These are phyloP conservation scores for Ustilago sp. DNA, from an alignment of 1,284 basidiomycete species.

Conservation along the genomic window DNA sequence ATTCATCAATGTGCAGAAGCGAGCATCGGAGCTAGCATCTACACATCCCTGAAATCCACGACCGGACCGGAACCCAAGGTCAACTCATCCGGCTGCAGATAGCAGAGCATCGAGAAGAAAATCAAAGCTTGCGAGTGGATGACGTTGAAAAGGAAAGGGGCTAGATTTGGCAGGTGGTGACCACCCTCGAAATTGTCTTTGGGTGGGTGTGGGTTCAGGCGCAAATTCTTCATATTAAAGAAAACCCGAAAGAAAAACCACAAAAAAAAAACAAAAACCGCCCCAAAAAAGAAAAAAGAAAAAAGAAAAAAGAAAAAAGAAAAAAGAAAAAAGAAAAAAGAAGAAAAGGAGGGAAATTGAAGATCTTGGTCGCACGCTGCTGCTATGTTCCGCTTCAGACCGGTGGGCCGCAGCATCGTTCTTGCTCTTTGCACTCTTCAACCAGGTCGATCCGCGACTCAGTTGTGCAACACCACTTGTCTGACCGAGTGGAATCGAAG, in stretches of 20 bases:
- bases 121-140: not conserved
- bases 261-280: too few species aligned
- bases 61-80: not conserved
- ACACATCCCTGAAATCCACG: not conserved
- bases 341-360: too few species aligned
- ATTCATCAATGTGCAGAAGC: not conserved
- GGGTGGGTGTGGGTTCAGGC: not conserved
- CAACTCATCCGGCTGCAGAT: not conserved
- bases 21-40: not conserved
- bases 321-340: too few species aligned
- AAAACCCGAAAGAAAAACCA: not conserved
- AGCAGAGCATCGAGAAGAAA: not conserved
- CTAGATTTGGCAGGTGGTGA: constrained; percentile 9
- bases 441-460: not conserved
- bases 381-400: not conserved
- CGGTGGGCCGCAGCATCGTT: not conserved
- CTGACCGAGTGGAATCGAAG: not conserved
- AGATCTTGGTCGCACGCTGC: too few species aligned
- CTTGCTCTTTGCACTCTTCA: not conserved
- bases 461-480: not conserved
- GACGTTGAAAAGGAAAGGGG: not conserved
- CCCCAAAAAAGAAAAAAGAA: not conserved
- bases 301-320: not conserved
- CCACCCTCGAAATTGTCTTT: constrained; percentile 7
- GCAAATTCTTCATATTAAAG: not conserved